Conservation (phyloP, 257 asterid species). For the Solanum gracilifrons region DNA sequence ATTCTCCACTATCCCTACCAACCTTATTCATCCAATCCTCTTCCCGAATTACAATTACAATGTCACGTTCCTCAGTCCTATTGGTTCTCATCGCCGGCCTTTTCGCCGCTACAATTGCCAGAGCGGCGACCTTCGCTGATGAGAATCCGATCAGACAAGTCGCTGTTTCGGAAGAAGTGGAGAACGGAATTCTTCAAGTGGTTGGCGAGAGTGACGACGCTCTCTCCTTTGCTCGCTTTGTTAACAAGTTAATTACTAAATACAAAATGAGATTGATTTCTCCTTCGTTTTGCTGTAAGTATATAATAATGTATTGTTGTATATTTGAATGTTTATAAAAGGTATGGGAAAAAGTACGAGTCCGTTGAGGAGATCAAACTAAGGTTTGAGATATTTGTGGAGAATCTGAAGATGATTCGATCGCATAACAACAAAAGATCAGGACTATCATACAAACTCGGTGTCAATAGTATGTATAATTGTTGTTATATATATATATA, state of each 20-base stretch:
- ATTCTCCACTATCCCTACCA: neutral
- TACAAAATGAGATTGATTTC: neutral
- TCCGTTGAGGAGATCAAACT: conserved; percentile 50
- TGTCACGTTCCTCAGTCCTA: conserved; percentile 30
- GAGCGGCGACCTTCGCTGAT: conserved; percentile 20
- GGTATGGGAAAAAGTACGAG: conserved; percentile 68
- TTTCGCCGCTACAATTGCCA: conserved; percentile 19
- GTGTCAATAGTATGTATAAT: conserved; percentile 42
- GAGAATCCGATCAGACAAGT: conserved; percentile 87
- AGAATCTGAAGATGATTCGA: conserved; percentile 53
- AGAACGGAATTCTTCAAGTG: conserved; percentile 34
- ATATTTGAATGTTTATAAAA: conserved; percentile 5
- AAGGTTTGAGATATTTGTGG: conserved; percentile 58
- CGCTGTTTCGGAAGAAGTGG: conserved; percentile 47
- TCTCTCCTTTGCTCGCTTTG: conserved; percentile 71
- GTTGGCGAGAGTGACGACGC: conserved; percentile 64
- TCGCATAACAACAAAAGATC: conserved; percentile 61
- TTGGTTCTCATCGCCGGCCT: conserved; percentile 5
- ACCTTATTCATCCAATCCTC: neutral
- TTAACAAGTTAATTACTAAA: conserved; percentile 34
- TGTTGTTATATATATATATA: neutral
- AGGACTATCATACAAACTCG: conserved; percentile 66
- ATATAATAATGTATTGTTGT: neutral
- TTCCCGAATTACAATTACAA: neutral
- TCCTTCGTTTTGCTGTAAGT: neutral